Evolutionary conservation across 139 green algal genomes (phyloP), one percentile per base, ranked within the genome.

Genomic region (Closterium sp.): DNA sequence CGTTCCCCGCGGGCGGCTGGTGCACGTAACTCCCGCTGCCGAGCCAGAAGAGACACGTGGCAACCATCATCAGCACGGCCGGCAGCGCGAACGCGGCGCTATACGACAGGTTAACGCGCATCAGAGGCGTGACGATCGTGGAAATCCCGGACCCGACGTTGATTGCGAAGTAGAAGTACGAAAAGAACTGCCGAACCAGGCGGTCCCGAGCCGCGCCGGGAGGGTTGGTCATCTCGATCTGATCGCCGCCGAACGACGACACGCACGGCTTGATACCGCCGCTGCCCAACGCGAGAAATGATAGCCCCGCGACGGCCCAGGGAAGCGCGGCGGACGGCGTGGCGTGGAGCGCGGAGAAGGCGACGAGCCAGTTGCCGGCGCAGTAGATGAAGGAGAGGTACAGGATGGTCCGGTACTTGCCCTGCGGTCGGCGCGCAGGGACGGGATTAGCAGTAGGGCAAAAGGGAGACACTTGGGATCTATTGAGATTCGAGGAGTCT

Each of bases 211-310:
- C 92, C 31, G 89, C 13, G 42, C 88, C 70, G 28, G 92, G 89
- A 24, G 85, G 31, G 30, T 70, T 45, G 31, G 38, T 50, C 79
- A 91, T 32, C 85, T 94, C 92, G 93, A 99, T 99, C 95, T 99
- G 98, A 95, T 99, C 98, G 2, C 98, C 98, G 27, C 98, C 98
- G 95, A 99, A 99, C 1, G 98, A 96, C 0, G 94, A 97, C 31
- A 99, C 98, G 92, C 99, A 99, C 86, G 98, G 98, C 95, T 99
- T 99, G 94, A 99, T 99, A 92, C 98, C 98, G 29, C 98, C 98
- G 2, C 97, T 99, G 79, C 97, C 98, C 70, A 99, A 93, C 1
- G 97, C 97, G 34, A 99, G 97, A 38, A 99, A 91, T 86, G 97
- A 97, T 21, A 99, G 96, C 0, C 96, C 94, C 28, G 73, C 89